Evolutionary conservation across 805 yeast species (phyloP).

Genomic region (Candida vartiovaarae): DNA sequence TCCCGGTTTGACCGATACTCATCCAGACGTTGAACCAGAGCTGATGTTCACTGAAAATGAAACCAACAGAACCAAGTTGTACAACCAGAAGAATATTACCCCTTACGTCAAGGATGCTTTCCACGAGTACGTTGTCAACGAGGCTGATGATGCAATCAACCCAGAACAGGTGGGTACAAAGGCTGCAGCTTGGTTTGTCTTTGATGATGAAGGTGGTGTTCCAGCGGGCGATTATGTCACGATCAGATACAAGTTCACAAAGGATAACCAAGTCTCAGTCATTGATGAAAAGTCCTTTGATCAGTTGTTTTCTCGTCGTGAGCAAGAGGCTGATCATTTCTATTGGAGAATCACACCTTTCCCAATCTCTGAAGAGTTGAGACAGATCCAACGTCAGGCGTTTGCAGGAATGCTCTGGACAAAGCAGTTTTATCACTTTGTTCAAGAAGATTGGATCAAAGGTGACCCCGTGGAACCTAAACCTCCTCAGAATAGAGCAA

Average conservation of each 20-base stretch:
- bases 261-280: constrained; percentile 22
- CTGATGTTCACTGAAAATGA: constrained; percentile 86
- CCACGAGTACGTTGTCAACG: constrained; percentile 73
- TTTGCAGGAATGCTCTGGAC: constrained; percentile 93
- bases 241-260: constrained; percentile 66
- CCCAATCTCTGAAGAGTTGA: constrained; percentile 71
- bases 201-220: constrained; percentile 69
- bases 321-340: constrained; percentile 87
- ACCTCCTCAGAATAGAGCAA: constrained; percentile 78
- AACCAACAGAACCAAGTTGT: constrained; percentile 66
- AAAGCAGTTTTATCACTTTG: constrained; percentile 82
- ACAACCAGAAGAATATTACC: constrained; percentile 43
- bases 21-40: constrained; percentile 64
- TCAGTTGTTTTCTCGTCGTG: constrained; percentile 56
- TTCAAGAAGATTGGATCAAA: constrained; percentile 77
- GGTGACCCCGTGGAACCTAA: constrained; percentile 80
- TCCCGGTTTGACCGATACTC: constrained; percentile 57
- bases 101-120: constrained; percentile 82
- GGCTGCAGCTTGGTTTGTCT: constrained; percentile 75
- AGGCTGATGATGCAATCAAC: constrained; percentile 53
- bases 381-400: constrained; percentile 87
- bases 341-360: constrained; percentile 84
- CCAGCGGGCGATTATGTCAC: constrained; percentile 87
- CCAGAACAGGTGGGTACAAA: constrained; percentile 73
- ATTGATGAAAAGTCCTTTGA: constrained; percentile 70